Conservation (phyloP, 2,329 filamentous ascomycete genomes). For the Eutypella sp. region DNA sequence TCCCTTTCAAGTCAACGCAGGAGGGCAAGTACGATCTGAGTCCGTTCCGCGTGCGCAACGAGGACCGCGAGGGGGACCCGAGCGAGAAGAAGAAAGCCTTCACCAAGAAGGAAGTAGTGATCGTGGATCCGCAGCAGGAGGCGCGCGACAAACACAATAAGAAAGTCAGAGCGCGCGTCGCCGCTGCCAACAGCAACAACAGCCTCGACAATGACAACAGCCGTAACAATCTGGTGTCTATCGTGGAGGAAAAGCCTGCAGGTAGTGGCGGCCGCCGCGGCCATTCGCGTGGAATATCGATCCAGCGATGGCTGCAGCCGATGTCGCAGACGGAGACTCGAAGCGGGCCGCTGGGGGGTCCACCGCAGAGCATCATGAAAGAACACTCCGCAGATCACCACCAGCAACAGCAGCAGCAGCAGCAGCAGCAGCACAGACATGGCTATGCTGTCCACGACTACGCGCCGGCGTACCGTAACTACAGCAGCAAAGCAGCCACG, state of each 20-base stretch:
- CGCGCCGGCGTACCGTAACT: no score
- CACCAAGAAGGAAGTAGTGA: slow-evolving; percentile 63
- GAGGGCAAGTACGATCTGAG: slow-evolving; percentile 77
- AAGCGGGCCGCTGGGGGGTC: slow-evolving; percentile 4
- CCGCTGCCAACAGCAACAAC: not conserved
- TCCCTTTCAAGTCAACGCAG: slow-evolving; percentile 67
- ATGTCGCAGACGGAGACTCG: slow-evolving; percentile 30
- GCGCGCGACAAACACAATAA: slow-evolving; percentile 16
- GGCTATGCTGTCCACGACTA: no score
- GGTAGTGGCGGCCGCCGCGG: slow-evolving; percentile 9
- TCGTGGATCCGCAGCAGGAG: slow-evolving; percentile 57
- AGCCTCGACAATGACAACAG: not conserved
- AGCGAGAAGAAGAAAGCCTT: slow-evolving; percentile 53
- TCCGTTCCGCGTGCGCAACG: slow-evolving; percentile 76
- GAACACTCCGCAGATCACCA: slow-evolving; percentile 31
- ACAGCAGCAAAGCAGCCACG: no score
- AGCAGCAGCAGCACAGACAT: no score
- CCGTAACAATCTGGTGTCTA: no score
- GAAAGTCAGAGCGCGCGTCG: no score
- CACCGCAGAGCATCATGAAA: slow-evolving; percentile 54
- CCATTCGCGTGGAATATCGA: slow-evolving; percentile 43
- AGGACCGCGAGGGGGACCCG: slow-evolving; percentile 48
- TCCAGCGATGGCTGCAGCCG: slow-evolving; percentile 59
- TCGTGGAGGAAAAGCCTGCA: slow-evolving; percentile 27
- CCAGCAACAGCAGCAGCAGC: no score